Evolutionary conservation across 352 stramenopile species (phyloP).

Genomic region (Phytopythium chamaehyphon): DNA sequence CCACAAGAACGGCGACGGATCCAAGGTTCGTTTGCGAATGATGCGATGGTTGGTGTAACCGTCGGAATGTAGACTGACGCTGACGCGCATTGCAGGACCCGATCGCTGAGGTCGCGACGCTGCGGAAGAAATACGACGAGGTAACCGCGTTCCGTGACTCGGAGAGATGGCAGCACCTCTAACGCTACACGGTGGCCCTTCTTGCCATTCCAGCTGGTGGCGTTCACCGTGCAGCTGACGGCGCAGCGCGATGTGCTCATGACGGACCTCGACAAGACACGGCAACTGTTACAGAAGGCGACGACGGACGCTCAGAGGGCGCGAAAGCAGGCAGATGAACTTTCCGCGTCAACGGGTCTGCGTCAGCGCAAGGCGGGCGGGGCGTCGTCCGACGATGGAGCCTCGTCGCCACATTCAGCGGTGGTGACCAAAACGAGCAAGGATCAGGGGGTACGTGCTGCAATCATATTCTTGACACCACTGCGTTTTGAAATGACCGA

Average conservation of each 20-base stretch:
- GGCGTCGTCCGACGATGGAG: conserved; percentile 22
- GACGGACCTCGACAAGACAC: conserved; percentile 76
- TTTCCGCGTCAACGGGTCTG: conserved; percentile 34
- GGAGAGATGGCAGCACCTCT: not conserved
- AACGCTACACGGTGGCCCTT: not conserved
- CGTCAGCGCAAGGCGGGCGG: conserved; percentile 67
- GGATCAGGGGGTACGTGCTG: conserved; percentile 47
- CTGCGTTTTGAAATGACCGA: not conserved
- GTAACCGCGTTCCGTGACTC: conserved; percentile 14
- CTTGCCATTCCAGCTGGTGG: conserved; percentile 52
- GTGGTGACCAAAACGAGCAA: conserved; percentile 34
- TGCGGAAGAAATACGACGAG: conserved; percentile 90
- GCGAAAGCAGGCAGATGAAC: conserved; percentile 62
- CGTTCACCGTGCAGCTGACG: conserved; percentile 86
- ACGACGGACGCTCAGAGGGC: conserved; percentile 54
- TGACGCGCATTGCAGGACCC: conserved; percentile 25
- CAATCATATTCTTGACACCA: not conserved
- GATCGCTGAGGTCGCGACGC: conserved; percentile 49
- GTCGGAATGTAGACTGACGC: not conserved
- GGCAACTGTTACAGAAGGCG: conserved; percentile 69
- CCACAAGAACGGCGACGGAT: conserved; percentile 2
- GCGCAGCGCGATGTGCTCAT: conserved; percentile 83
- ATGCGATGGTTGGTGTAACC: not conserved
- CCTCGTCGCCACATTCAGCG: conserved; percentile 18
- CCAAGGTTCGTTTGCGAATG: conserved; percentile 2